These are phyloP conservation scores for Naganishia vishniacii DNA, from an alignment of 768 basidiomycete species.

Conservation along the genomic window DNA sequence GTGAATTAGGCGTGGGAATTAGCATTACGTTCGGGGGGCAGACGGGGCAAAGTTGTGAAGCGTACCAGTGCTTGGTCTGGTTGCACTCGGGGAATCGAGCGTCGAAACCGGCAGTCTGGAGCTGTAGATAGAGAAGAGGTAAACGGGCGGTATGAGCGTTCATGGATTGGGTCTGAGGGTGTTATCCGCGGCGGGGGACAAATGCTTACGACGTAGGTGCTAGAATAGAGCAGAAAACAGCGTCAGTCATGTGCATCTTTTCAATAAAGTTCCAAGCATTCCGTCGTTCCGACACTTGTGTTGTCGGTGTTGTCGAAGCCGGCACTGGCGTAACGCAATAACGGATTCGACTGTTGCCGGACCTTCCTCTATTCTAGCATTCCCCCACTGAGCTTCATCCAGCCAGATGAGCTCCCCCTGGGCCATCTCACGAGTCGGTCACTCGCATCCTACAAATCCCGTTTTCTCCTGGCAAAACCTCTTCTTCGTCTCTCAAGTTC, in stretches of 20 bases:
- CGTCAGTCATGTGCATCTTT: neutral
- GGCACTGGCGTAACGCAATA: too few species aligned
- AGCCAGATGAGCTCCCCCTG: too few species aligned
- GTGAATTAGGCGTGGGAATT: neutral
- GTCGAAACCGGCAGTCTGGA: constrained; percentile 94
- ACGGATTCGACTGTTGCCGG: too few species aligned
- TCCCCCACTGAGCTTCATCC: too few species aligned
- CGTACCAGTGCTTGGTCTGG: constrained; percentile 94
- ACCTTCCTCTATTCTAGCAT: too few species aligned
- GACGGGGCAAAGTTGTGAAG: too few species aligned
- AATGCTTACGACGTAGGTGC: constrained; percentile 41
- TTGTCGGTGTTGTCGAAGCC: too few species aligned
- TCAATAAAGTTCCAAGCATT: neutral
- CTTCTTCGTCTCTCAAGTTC: too few species aligned
- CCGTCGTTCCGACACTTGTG: neutral
- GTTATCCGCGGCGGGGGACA: neutral
- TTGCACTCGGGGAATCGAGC: constrained; percentile 55
- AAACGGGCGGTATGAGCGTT: neutral
- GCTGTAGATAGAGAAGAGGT: constrained; percentile 39
- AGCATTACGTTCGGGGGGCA: neutral
- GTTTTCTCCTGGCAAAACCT: too few species aligned
- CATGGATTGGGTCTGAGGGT: neutral
- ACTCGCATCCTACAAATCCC: too few species aligned
- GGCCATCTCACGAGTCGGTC: too few species aligned
- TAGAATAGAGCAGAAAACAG: constrained; percentile 11